Conservation (phyloP, 805 yeast species). For the Pichia sporocuriosa region DNA sequence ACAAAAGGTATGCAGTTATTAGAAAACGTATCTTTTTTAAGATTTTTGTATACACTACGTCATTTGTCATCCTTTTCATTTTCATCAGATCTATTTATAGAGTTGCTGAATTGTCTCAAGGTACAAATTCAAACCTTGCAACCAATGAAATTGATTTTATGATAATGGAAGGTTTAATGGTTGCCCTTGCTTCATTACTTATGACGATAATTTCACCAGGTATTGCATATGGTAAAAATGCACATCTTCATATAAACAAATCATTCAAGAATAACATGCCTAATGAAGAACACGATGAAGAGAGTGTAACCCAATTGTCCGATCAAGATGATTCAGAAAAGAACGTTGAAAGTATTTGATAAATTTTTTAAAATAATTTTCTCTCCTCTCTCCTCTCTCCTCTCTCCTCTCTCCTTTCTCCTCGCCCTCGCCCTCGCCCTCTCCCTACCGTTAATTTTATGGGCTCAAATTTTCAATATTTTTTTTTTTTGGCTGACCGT, state of each 20-base stretch:
- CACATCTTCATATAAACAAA: conserved; percentile 18
- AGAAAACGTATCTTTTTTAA: conserved; percentile 34
- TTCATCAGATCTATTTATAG: conserved; percentile 68
- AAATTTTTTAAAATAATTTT: too few relatives aligned
- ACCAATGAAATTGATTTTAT: conserved; percentile 53
- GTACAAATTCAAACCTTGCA: conserved; percentile 65
- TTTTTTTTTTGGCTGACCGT: too few relatives aligned
- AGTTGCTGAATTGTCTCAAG: conserved; percentile 62
- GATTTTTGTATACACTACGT: conserved; percentile 38
- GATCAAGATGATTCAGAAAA: too few relatives aligned
- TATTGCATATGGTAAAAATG: conserved; percentile 36
- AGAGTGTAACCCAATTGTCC: too few relatives aligned
- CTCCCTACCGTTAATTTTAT: too few relatives aligned
- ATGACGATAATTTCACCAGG: conserved; percentile 62
- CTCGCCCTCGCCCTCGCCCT: too few relatives aligned
- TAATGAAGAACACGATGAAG: too few relatives aligned
- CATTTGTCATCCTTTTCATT: conserved; percentile 46
- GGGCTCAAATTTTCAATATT: too few relatives aligned
- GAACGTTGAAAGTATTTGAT: too few relatives aligned
- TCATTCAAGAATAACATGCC: too few relatives aligned
- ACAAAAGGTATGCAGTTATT: conserved; percentile 30
- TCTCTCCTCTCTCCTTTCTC: too few relatives aligned
- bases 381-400: too few relatives aligned
- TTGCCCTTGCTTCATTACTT: conserved; percentile 40
- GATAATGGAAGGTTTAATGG: conserved; percentile 57